These are phyloP conservation scores for Diaporthe batatas DNA, from an alignment of 2,329 filamentous ascomycete species.

Conservation along the genomic window DNA sequence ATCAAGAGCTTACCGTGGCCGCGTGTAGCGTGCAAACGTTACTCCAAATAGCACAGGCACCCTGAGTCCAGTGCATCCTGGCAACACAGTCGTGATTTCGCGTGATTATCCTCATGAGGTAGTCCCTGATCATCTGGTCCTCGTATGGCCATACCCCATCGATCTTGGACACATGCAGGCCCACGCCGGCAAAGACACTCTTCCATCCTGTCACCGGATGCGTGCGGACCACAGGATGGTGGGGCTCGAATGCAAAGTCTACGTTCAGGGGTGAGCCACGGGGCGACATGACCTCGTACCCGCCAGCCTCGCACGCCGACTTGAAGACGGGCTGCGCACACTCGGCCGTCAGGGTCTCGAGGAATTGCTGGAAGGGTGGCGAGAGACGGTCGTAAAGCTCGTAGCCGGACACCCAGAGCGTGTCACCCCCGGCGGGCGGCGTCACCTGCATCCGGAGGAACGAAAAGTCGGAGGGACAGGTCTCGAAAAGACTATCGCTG, in stretches of 20 bases:
- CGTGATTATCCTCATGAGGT: constrained; percentile 49
- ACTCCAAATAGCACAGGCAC: constrained; percentile 57
- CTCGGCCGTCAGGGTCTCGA: constrained; percentile 70
- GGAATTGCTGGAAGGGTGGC: constrained; percentile 66
- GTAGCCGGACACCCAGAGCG: constrained; percentile 77
- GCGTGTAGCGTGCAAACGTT: constrained; percentile 51
- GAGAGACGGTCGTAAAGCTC: constrained; percentile 76
- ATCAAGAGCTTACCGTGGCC: constrained; percentile 49
- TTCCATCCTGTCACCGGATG: constrained; percentile 73
- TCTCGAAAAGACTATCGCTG: constrained; percentile 76
- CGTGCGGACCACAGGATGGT: constrained; percentile 68
- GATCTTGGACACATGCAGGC: constrained; percentile 64
- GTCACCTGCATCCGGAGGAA: constrained; percentile 66
- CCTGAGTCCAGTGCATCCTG: constrained; percentile 55
- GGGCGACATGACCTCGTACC: constrained; percentile 60
- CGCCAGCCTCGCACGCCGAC: constrained; percentile 58
- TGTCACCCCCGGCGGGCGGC: constrained; percentile 68
- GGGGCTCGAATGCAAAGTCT: constrained; percentile 60
- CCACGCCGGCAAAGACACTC: constrained; percentile 63
- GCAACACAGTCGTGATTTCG: constrained; percentile 57
- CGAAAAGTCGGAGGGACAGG: constrained; percentile 73
- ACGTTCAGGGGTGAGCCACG: constrained; percentile 66
- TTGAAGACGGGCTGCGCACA: constrained; percentile 65
- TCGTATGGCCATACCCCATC: constrained; percentile 60
- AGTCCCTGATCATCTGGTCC: constrained; percentile 57